Evolutionary conservation across 106 monocot genomes (phyloP), one percentile per base, ranked within the genome.

Genomic region (Narthecium ossifragum): DNA sequence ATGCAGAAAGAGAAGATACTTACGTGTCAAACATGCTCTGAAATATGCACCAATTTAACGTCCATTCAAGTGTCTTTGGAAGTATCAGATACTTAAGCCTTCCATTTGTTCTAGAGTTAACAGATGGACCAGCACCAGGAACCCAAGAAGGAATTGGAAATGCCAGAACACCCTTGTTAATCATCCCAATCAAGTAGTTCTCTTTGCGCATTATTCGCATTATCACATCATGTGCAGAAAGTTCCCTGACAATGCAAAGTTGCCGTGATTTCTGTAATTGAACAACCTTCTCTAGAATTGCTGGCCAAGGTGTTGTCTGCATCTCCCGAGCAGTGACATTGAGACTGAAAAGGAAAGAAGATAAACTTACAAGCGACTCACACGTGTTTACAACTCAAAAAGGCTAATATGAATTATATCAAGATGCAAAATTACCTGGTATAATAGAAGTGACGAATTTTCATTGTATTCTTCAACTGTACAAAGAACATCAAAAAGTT

Each of bases 11-110:
- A n/a, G n/a, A n/a, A n/a, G n/a, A n/a, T n/a, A n/a, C 63, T 23
- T 70, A 98, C 98, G 86, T 87, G 66, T 98, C 98, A 85, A 98
- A 98, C 98, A 98, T 87, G 74, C 87, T 91, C 59, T 91, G 78
- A 57, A 98, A 90, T 80, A 98, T 82, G 65, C 86, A 98, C 98
- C 98, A 98, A 79, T 98, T 75, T 38, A 98, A 68, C 14, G 81
- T 82, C 98, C 98, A 98, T 64, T 98, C 91, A 34, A 98, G 81
- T 53, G 91, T 87, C 51, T 98, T 98, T 32, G 98, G 80, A 8
- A 98, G 53, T 54, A 91, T 91, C 55, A 98, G 67, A 78, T 75
- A 71, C 55, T 91, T 74, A 70, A 70, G 83, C 70, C 60, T 80
- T 41, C 84, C 68, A 66, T 63, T 59, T 74, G 50, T 56, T 57